phyloP scores from a whole-genome alignment of 1,284 basidiomycete species.

The Cryptococcus neoformans region DNA sequence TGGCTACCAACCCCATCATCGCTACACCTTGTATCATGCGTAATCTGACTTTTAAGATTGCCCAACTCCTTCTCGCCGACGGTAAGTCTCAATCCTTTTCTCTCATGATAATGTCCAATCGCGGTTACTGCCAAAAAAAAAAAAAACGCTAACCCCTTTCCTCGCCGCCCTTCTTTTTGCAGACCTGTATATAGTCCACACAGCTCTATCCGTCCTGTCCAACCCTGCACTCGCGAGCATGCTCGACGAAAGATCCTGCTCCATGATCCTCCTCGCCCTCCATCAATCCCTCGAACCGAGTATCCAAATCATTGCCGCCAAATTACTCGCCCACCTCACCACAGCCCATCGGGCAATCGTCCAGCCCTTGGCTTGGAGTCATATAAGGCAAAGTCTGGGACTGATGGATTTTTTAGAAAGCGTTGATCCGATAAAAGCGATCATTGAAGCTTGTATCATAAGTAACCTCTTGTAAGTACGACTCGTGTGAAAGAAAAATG shows the following conservation, averaged over 20 bases:
- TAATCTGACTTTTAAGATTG: slow-evolving; percentile 28
- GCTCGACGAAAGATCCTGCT: slow-evolving; percentile 34
- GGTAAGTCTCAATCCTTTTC: slow-evolving; percentile 14
- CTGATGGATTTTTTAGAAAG: slow-evolving; percentile 69
- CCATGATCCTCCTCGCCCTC: slow-evolving; percentile 36
- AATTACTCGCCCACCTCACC: slow-evolving; percentile 31
- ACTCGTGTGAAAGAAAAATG: slow-evolving; percentile 52
- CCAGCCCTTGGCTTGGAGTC: slow-evolving; percentile 52
- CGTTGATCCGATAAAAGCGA: slow-evolving; percentile 59
- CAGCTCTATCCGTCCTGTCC: slow-evolving; percentile 32
- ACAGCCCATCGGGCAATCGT: slow-evolving; percentile 72
- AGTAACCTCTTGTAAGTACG: slow-evolving; percentile 53
- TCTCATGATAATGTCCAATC: not conserved
- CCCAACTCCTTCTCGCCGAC: slow-evolving; percentile 33
- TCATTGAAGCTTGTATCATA: slow-evolving; percentile 54
- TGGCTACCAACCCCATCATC: slow-evolving; percentile 27
- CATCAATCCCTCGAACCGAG: slow-evolving; percentile 38
- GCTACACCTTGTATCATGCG: slow-evolving; percentile 21
- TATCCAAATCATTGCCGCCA: slow-evolving; percentile 40
- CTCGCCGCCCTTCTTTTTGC: not conserved
- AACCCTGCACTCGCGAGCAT: slow-evolving; percentile 30
- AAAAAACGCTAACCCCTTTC: not conserved
- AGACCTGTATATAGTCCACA: slow-evolving; percentile 34
- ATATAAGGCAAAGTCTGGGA: slow-evolving; percentile 60
- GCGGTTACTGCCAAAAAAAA: not conserved